Evolutionary conservation across 2,329 filamentous ascomycete species (phyloP), one percentile per base, ranked within the genome.

Genomic region (Calycina herbarum): DNA sequence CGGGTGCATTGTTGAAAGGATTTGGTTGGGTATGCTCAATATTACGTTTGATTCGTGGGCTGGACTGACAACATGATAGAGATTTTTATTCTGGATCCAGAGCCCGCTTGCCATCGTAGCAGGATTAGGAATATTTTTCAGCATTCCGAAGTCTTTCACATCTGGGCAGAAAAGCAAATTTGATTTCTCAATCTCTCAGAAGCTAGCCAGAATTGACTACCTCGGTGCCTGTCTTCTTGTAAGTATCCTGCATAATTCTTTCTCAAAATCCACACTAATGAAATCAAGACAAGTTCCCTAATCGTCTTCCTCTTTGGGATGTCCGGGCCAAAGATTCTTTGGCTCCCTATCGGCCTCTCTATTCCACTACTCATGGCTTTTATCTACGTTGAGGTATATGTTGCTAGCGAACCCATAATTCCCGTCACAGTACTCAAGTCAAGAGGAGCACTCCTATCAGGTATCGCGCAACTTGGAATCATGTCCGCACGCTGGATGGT

Each of bases 401-500:
- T 89, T 51, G 85, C 89, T 3, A 72, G 77, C 1, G 89, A 93
- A 51, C 92, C 93, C 3, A 87, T 96, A 73, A 89, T 96, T 61
- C 92, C 92, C 0, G 79, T 94, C 59, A 77, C 83, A 1, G 82
- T 95, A 1, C 83, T 96, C 33, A 84, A 82, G 61, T 92, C 89
- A 11, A 85, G 89, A 33, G 89, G 88, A 35, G 86, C 91, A 0
- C 80, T 94, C 3, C 78, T 94, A 27, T 90, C 90, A 0, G 94
- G 92, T 73, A 73, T 94, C 27, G 85, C 89, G 0, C 91, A 93
- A 60, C 82, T 94, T 0, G 88, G 89, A 24, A 85, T 93, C 75
- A 94, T 96, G 91, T 88, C 91, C 74, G 84, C 90, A 1, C 88
- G 93, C 65, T 96, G 92, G 92, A 84, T 83, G 6, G 83, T 96